Evolutionary conservation across 768 basidiomycete species (phyloP), one percentile per base, ranked within the genome.

Genomic region (Leucosporidium scottii): DNA sequence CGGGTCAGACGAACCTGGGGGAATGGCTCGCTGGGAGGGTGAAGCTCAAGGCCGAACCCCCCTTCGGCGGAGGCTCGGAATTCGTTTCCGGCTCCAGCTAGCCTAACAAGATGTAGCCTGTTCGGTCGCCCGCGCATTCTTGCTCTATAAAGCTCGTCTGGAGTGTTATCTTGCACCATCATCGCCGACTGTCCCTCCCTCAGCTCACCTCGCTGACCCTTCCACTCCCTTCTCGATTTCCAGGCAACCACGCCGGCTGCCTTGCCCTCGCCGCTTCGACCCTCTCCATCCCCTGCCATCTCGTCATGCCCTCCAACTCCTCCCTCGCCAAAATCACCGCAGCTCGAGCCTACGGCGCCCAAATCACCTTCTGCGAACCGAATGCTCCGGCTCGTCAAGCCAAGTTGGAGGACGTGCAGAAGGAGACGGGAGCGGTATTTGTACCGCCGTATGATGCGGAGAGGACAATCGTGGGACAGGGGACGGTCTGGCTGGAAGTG

Each of bases 201-300:
- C 8, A 4, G 27, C 13, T 28, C 10, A 18, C 31, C n/a, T 21
- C 10, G 39, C n/a, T n/a, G 18, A 30, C 59, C 23, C 20, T 34
- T 13, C 21, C n/a, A n/a, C n/a, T n/a, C 49, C 27, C 54, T 31
- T 3, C 25, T 27, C 34, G 34, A 4, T 10, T 10, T 27, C 6
- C 58, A 76, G 76, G 76, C 2, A 76, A 76, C 59, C 76, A 76
- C 59, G 74, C 76, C 13, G 74, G 74, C 62, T 75, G 74, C 1
- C 72, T 76, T 27, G 74, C 76, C 9, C 65, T 76, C 23, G 74
- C 74, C 28, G 73, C 74, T 15, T 68, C 63, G 3, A 55, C 64
- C 18, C 72, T 69, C 50, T 25, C 30, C 18, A 71, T 76, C 44
- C 74, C 76, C 23, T 68, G 74, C 8, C 65, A 76, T 53, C 75